Percentiles rank a stretch among this genome's conserved stretches.
Evolutionary conservation across 495 filamentous ascomycete genomes (phyloP).

Genomic region (Podospora anserina): DNA sequence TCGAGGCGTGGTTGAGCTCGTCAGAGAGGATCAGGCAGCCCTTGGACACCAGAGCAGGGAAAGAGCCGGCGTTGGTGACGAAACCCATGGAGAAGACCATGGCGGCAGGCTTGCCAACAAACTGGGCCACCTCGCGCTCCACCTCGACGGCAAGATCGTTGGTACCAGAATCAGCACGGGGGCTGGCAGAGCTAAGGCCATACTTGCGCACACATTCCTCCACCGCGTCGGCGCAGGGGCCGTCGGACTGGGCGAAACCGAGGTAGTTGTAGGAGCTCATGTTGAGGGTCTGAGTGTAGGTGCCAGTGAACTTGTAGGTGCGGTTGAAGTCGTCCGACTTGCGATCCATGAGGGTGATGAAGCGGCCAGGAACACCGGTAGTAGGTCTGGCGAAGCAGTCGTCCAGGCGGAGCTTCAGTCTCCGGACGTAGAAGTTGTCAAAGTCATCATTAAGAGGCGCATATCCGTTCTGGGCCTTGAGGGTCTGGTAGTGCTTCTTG

Average conservation of each 20-base stretch:
- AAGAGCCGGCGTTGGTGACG: conserved; percentile 85
- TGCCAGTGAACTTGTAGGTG: conserved; percentile 81
- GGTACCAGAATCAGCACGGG: conserved; percentile 79
- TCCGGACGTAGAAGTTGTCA: conserved; percentile 94
- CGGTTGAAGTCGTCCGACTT: conserved; percentile 84
- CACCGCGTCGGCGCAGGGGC: conserved; percentile 90
- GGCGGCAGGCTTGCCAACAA: conserved; percentile 87
- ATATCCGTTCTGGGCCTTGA: conserved; percentile 82
- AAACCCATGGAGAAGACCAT: conserved; percentile 99
- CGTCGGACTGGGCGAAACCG: conserved; percentile 95
- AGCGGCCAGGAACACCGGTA: conserved; percentile 90
- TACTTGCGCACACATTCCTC: conserved; percentile 82
- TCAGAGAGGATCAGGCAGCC: conserved; percentile 92
- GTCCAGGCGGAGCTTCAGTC: conserved; percentile 89
- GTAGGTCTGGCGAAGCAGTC: conserved; percentile 92
- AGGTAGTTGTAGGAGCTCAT: conserved; percentile 99
- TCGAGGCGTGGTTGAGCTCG: conserved; percentile 96
- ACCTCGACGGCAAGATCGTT: conserved; percentile 84
- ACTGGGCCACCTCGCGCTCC: conserved; percentile 81
- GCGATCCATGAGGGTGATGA: conserved; percentile 87
- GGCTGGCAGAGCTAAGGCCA: conserved; percentile 74
- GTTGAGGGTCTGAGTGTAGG: conserved; percentile 91
- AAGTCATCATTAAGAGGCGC: conserved; percentile 98
- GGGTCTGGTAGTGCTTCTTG: conserved; percentile 71
- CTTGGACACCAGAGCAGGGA: conserved; percentile 86